Conservation (phyloP, 352 stramenopile species). For the Pythium scleroteichum region DNA sequence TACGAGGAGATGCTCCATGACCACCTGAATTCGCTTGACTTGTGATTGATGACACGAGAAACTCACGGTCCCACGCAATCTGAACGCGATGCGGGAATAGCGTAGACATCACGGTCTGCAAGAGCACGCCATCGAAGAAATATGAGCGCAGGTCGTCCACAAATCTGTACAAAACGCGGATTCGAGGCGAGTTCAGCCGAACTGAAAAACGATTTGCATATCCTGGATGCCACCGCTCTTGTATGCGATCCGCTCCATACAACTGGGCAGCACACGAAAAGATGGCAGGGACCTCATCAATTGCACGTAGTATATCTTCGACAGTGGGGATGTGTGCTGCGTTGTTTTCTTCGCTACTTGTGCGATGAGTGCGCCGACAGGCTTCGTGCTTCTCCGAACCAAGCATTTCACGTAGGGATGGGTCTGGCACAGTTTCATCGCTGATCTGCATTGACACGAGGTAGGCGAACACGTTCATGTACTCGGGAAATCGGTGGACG, state of each 20-base stretch:
- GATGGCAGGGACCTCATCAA: conserved; percentile 63
- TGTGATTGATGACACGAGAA: conserved; percentile 46
- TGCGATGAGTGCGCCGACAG: background rate
- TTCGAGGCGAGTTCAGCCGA: conserved; percentile 72
- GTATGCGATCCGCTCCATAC: conserved; percentile 74
- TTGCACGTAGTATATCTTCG: conserved; percentile 51
- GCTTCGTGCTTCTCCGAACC: conserved; percentile 16
- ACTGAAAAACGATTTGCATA: conserved; percentile 77
- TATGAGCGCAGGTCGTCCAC: conserved; percentile 78
- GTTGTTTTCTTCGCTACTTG: background rate
- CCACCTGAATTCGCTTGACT: conserved; percentile 15
- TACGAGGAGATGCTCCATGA: conserved; percentile 19
- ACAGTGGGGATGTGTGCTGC: conserved; percentile 57
- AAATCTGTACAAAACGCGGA: conserved; percentile 84
- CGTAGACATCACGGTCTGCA: conserved; percentile 59
- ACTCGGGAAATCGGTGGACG: conserved; percentile 68
- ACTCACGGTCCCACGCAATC: conserved; percentile 76
- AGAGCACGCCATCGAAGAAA: conserved; percentile 62
- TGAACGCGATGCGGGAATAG: conserved; percentile 64
- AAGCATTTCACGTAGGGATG: conserved; percentile 54
- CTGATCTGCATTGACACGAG: conserved; percentile 73
- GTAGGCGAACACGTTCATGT: conserved; percentile 71
- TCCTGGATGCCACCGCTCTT: conserved; percentile 80
- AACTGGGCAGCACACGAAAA: conserved; percentile 78
- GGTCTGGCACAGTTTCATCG: conserved; percentile 61